phyloP scores from a whole-genome alignment of 208 protist genomes.

The Trypanosoma conorhini region DNA sequence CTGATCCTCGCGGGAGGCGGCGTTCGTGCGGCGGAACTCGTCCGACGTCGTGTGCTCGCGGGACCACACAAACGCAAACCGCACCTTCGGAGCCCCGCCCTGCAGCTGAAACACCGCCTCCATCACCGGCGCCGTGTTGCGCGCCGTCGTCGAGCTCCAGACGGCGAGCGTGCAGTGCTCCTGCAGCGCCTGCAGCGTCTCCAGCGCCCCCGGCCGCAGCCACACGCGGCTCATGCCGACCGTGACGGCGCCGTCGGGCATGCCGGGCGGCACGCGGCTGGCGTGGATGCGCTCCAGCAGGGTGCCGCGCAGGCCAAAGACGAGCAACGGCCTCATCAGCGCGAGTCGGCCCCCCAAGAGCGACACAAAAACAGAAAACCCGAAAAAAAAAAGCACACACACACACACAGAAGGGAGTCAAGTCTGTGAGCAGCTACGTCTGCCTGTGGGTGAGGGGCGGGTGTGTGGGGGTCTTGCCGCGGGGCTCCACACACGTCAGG shows the following conservation, averaged over 20 bases:
- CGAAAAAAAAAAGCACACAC: no score
- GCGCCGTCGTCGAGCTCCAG: constrained; percentile 88
- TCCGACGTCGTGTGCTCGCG: constrained; percentile 84
- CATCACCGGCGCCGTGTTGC: constrained; percentile 82
- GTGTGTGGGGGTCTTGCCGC: no score
- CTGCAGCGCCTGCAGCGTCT: constrained; percentile 64
- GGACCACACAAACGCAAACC: constrained; percentile 85
- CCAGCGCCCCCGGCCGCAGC: constrained; percentile 73
- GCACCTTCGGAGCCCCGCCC: constrained; percentile 1
- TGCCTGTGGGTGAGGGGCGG: no score
- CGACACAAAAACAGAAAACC: no score
- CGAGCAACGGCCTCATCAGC: constrained; percentile 74
- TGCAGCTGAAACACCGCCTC: constrained; percentile 62
- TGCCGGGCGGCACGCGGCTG: constrained; percentile 45
- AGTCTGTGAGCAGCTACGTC: no score
- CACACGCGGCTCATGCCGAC: constrained; percentile 80
- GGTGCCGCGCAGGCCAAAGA: constrained; percentile 88
- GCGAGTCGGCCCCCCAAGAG: no score
- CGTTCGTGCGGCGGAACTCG: constrained; percentile 71
- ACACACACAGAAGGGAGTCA: constrained; percentile 7
- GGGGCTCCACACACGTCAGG: no score
- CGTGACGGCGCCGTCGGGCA: constrained; percentile 69
- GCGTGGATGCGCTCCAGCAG: constrained; percentile 82
- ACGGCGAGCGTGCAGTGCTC: constrained; percentile 74
- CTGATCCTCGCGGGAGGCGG: constrained; percentile 51